Evolutionary conservation across 495 filamentous ascomycete genomes (phyloP).

Genomic region (Tetracladium setigerum): DNA sequence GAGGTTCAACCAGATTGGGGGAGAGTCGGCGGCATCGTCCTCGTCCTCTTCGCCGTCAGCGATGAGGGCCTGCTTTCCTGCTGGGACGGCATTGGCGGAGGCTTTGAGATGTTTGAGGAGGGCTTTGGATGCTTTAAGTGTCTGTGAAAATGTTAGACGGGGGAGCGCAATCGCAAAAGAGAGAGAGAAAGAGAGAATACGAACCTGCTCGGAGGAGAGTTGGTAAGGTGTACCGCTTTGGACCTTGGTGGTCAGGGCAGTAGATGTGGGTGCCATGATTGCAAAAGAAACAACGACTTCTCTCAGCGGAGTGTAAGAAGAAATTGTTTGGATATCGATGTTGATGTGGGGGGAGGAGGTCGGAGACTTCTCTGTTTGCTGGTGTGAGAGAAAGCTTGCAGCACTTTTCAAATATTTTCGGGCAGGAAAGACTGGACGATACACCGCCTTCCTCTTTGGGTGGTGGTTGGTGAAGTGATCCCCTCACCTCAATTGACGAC

Average conservation of each 20-base stretch:
- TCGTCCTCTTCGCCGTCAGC: slow-evolving; percentile 49
- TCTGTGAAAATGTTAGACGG: slow-evolving; percentile 4
- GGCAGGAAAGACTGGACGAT: no score
- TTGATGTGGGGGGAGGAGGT: no score
- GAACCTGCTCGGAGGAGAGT: slow-evolving; percentile 36
- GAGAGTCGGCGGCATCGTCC: slow-evolving; percentile 32
- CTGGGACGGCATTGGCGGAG: slow-evolving; percentile 48
- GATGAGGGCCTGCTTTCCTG: slow-evolving; percentile 65
- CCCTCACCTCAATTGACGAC: no score
- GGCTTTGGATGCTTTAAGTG: slow-evolving; percentile 67
- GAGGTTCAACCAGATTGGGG: slow-evolving; percentile 72
- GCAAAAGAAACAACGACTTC: background rate
- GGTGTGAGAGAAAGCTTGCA: no score
- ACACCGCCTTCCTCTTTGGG: no score
- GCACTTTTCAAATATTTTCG: no score
- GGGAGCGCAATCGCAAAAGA: background rate
- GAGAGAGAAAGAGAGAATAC: slow-evolving; percentile 5
- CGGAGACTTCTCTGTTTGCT: no score
- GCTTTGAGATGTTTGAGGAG: slow-evolving; percentile 74
- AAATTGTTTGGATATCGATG: no score
- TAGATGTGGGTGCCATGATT: slow-evolving; percentile 30
- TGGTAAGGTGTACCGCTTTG: slow-evolving; percentile 23
- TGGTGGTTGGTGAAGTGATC: no score
- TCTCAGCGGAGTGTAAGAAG: no score
- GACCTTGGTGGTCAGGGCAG: slow-evolving; percentile 42